These are phyloP conservation scores for Ophiostoma angusticollis DNA, from an alignment of 2,329 filamentous ascomycete species.

Conservation along the genomic window DNA sequence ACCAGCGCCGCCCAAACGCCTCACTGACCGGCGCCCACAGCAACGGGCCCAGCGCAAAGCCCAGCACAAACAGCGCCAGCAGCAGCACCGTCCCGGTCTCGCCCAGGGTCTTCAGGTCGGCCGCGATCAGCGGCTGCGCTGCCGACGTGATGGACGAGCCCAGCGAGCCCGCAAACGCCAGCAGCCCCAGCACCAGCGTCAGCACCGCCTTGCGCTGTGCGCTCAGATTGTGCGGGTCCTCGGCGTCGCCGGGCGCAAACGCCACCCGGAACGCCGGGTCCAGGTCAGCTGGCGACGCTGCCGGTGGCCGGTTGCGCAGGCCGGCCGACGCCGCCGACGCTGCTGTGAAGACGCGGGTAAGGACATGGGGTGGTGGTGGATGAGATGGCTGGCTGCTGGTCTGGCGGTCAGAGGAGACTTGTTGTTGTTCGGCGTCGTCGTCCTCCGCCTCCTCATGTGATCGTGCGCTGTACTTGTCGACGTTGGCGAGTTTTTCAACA, in stretches of 20 bases:
- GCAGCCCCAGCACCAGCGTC: slow-evolving; percentile 34
- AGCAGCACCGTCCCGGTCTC: slow-evolving; percentile 32
- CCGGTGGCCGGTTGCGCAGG: background rate
- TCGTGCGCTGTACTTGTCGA: too few relatives aligned
- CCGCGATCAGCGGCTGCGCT: slow-evolving; percentile 28
- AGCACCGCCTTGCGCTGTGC: slow-evolving; percentile 31
- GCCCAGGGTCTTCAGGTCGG: slow-evolving; percentile 27
- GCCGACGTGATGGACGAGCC: slow-evolving; percentile 38
- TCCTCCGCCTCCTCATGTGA: too few relatives aligned
- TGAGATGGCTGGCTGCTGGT: too few relatives aligned
- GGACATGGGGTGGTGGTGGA: background rate
- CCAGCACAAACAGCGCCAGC: slow-evolving; percentile 31
- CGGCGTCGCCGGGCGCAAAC: slow-evolving; percentile 20
- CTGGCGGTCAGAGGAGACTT: too few relatives aligned
- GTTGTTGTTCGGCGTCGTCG: too few relatives aligned
- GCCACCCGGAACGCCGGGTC: slow-evolving; percentile 9
- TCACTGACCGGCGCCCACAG: slow-evolving; percentile 31
- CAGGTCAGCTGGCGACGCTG: background rate
- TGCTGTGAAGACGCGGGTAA: background rate
- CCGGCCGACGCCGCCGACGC: background rate
- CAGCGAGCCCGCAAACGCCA: slow-evolving; percentile 35
- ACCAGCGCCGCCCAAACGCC: slow-evolving; percentile 30
- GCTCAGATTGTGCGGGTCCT: slow-evolving; percentile 35
- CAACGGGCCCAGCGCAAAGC: slow-evolving; percentile 28
- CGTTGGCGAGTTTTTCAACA: too few relatives aligned